Evolutionary conservation across 495 filamentous ascomycete species (phyloP), one percentile per base, ranked within the genome.

Genomic region (Hypomontagnella submonticulosa): DNA sequence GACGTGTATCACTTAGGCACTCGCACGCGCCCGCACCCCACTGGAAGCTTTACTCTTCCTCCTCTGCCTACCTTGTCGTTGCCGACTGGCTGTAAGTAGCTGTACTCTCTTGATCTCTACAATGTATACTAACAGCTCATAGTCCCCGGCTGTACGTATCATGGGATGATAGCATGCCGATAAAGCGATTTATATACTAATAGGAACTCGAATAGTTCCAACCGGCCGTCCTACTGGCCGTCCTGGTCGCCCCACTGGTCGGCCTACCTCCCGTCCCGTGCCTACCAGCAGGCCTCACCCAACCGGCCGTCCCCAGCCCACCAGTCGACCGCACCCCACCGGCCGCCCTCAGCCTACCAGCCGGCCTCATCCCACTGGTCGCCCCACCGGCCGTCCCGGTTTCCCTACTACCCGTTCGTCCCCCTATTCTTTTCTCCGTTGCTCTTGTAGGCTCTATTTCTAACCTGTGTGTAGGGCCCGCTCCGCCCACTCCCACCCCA

Each of bases 81-180:
- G 18, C 49, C 41, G 7, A 37, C 61, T 53, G 56, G 30, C n/a
- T 48, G 56, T 66, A 56, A 66, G 62, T 23, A 38, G 4, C 20
- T n/a, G 7, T 16, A 2, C 13, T 6, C 19, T 13, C 3, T 18
- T 16, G 1, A 6, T 36, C 6, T 16, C 23, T 6, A 2, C 23
- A 15, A 36, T 18, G 30, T 27, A 11, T 42, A 33, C 42, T 59
- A 49, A 59, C 41, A 47, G 6, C 20, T 2, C 30, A 15, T 20
- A 59, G 56, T 50, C 46, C 44, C 56, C 23, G 44, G 56, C 15
- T 50, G 56, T 59, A 30, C 18, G 56, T 42, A 33, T 10, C 16
- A 33, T 3, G 4, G 5, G 19, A 9, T 33, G 6, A 53, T 40
- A 53, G 13, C 8, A 8, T 13, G 3, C 2, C 23, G 23, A 27